Base-by-base conservation (phyloP, 164 flowering plant species). In the Tetrastigma voinierianum region DNA sequence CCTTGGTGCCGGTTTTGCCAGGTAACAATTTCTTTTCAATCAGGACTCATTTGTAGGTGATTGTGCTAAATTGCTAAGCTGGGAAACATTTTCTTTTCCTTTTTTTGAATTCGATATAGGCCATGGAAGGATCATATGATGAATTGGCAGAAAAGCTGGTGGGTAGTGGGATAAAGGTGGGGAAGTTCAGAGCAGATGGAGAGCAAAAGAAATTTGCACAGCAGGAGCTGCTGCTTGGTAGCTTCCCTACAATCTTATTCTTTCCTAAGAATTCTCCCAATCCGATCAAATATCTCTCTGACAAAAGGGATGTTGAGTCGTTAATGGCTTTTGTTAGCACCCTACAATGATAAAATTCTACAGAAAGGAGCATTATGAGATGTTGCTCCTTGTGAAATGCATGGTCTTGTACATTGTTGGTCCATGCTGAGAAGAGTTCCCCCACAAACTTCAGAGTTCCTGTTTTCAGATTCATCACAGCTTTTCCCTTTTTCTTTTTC, bases 1-100 rank as follows among this genome's bases (percentile, higher is more conserved):
- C 95, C 97, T 15, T 91, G 97, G 97, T 91, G 97, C 93, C 85
- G 25, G 1, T 91, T 83, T 61, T 91, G 97, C 80, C 92, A 87
- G 88, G 91, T 83, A 74, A 72, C 47, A 14, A 16, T 40, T 7
- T 64, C 21, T 15, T 47, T 18, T 2, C 18, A 40, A 24, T 1
- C n/a, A 32, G 40, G 40, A 4, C 40, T 3, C 40, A 32, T 32
- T 32, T 32, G 40, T 7, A 32, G 40, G 40, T 32, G 40, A 32
- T 32, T 32, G 40, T 32, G 40, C 40, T 32, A 32, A 32, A 3
- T 32, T 32, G 6, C 40, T 32, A 32, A 32, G 6, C 40, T 32
- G 40, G 3, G 40, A 32, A 32, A 32, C 40, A 32, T 57, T 45
- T 20, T 47, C 21, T 53, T 23, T 32, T 32, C 40, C 40, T 4